phyloP scores from a whole-genome alignment of 176 grass and related monocot genomes.

The Carex parvula region DNA sequence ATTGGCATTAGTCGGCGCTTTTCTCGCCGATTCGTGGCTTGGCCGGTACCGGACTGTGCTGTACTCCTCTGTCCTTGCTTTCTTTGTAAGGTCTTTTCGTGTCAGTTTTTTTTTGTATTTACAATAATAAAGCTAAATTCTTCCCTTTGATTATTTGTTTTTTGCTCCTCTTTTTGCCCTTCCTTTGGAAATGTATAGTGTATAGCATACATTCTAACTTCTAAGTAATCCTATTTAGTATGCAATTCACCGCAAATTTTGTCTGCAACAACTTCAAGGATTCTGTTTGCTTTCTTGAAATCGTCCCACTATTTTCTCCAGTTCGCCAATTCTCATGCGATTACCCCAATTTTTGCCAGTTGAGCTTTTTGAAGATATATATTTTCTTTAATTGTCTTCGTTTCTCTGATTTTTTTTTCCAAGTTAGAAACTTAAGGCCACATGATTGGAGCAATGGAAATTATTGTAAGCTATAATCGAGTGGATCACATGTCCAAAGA shows the following conservation, averaged over 20 bases:
- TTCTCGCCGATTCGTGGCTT: slow-evolving; percentile 26
- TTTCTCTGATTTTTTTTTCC: not conserved
- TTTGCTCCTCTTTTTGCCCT: not conserved
- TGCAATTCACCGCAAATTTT: not conserved
- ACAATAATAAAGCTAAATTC: not conserved
- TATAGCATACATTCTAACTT: not conserved
- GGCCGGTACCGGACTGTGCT: slow-evolving; percentile 27
- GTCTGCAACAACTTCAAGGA: not conserved
- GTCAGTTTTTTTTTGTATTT: not conserved
- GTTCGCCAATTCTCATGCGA: not conserved
- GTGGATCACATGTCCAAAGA: not conserved
- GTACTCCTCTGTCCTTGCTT: slow-evolving; percentile 8
- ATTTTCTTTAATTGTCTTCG: not conserved
- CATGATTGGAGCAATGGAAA: not conserved
- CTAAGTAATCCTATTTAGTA: not conserved
- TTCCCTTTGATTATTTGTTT: no score
- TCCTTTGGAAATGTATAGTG: not conserved
- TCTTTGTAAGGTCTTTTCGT: slow-evolving; percentile 7
- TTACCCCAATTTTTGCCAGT: not conserved
- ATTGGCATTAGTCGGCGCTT: slow-evolving; percentile 18
- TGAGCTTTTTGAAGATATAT: not conserved
- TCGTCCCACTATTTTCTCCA: not conserved
- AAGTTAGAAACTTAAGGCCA: not conserved
- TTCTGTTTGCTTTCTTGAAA: not conserved
- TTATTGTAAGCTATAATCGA: not conserved